Evolutionary conservation across 164 flowering plant genomes (phyloP).

Genomic region (Malania oleifera): DNA sequence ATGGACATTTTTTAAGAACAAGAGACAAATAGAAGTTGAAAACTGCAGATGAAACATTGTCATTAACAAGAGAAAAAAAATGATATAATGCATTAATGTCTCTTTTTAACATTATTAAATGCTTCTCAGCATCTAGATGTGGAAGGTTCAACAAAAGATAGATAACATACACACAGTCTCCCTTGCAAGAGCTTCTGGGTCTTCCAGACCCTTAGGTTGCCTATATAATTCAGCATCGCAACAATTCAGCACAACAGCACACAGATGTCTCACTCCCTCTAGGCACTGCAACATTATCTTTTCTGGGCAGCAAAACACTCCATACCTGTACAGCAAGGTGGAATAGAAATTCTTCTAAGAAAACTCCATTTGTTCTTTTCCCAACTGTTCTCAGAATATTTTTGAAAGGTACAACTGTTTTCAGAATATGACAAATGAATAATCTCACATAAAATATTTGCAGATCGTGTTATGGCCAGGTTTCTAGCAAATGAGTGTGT

Average conservation of each 20-base stretch:
- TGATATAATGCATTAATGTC: neutral
- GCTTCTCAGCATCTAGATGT: neutral
- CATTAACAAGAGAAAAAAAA: too few relatives aligned
- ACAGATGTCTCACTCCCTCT: slow-evolving; percentile 58
- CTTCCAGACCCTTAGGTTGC: slow-evolving; percentile 48
- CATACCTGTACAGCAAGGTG: slow-evolving; percentile 36
- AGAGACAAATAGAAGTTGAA: too few relatives aligned
- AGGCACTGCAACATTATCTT: slow-evolving; percentile 71
- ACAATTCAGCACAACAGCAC: slow-evolving; percentile 39
- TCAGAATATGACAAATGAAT: too few relatives aligned
- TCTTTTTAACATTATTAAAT: neutral
- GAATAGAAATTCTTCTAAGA: slow-evolving; percentile 6
- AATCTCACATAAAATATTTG: too few relatives aligned
- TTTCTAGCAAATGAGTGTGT: too few relatives aligned
- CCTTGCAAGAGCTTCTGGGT: slow-evolving; percentile 65
- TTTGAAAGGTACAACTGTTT: too few relatives aligned
- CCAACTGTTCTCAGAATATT: too few relatives aligned
- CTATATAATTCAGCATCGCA: slow-evolving; percentile 45
- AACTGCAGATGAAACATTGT: too few relatives aligned
- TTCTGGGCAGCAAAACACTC: slow-evolving; percentile 36
- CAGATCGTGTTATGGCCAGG: too few relatives aligned
- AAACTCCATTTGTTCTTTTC: neutral
- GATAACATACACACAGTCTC: slow-evolving; percentile 62
- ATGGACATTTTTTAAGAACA: too few relatives aligned
- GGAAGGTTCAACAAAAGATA: slow-evolving; percentile 2